Base-by-base conservation (phyloP, 2,329 filamentous ascomycete genomes). In the Knufia petricola region DNA sequence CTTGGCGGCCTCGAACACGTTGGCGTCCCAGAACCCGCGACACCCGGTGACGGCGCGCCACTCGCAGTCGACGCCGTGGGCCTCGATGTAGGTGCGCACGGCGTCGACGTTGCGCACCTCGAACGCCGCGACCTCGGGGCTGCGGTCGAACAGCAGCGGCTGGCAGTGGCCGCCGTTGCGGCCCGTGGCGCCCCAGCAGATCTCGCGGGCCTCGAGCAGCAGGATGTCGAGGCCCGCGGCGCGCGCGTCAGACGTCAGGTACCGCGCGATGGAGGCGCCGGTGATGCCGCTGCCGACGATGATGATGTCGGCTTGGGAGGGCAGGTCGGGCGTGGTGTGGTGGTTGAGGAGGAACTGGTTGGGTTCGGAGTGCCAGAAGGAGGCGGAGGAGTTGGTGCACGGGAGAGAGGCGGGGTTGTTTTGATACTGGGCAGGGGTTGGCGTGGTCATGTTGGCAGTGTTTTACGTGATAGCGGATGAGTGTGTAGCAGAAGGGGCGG, bases 271-370 rank as follows among this genome's bases (percentile, higher is more conserved):
- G 37, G 56, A 57, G 10, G 64, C 61, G 31, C 65, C 66, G 17
- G 63, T 61, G 41, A 69, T 65, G 1, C 66, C 67, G 10, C 64
- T 64, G n/a, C 66, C 66, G 26, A 69, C 60, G 32, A 69, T 63
- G 26, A 58, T 61, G 20, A 65, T 52, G 50, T 67, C 64, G 7
- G 57, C 59, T 2, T 52, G 53, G 17, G 52, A 15, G 1, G 63
- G 63, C 2, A 64, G 50, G 21, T 42, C 36, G 13, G 10, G 23
- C 42, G 46, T 48, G n/a, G 46, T 48, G 8, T 37, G 31, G 20
- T 48, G 46, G n/a, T 34, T 34, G 17, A 30, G 31, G 26, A 48
- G 46, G 20, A 48, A 48, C 2, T 36, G 32, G 20, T 48, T 48
- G 20, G 46, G 46, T 37, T 48, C 46, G 8, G 46, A 48, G 20